phyloP scores from a whole-genome alignment of 192 early-diverging fungal species.

The Coemansia sp. region DNA sequence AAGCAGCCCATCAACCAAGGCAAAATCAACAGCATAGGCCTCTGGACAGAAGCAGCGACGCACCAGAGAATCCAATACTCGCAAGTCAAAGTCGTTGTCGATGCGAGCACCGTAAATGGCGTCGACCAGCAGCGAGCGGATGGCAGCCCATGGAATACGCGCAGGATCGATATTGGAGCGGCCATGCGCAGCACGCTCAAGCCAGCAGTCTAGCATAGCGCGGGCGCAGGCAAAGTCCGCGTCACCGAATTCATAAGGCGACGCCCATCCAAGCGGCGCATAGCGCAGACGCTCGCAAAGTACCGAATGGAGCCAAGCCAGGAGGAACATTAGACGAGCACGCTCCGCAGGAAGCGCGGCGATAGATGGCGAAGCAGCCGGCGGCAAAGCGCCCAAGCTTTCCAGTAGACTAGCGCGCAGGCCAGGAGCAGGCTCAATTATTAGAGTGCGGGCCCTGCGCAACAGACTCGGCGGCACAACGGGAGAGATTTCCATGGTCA shows the following conservation, averaged over 20 bases:
- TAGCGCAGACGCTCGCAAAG: conserved; percentile 96
- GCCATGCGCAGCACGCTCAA: conserved; percentile 76
- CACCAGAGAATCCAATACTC: conserved; percentile 83
- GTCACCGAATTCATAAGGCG: conserved; percentile 97
- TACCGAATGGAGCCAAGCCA: conserved; percentile 96
- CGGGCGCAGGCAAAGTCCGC: conserved; percentile 92
- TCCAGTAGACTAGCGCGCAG: conserved; percentile 91
- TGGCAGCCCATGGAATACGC: conserved; percentile 95
- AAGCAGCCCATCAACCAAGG: conserved; percentile 65
- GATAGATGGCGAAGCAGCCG: conserved; percentile 30
- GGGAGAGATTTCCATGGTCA: conserved; percentile 98
- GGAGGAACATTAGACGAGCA: conserved; percentile 85
- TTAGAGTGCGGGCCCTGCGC: conserved; percentile 82
- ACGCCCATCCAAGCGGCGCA: conserved; percentile 96
- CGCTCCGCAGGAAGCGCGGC: conserved; percentile 73
- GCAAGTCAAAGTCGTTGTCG: conserved; percentile 89
- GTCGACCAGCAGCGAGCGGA: conserved; percentile 78
- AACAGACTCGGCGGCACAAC: conserved; percentile 91
- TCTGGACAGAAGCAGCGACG: conserved; percentile 73
- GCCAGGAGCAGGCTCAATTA: conserved; percentile 96
- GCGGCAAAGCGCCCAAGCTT: conserved; percentile 66
- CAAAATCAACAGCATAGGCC: conserved; percentile 80
- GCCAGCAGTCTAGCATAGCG: conserved; percentile 87
- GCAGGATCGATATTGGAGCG: conserved; percentile 89
- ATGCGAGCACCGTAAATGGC: conserved; percentile 97